Evolutionary conservation across 1,284 basidiomycete species (phyloP).

Genomic region (Microbotryum lychnidis-dioicae): DNA sequence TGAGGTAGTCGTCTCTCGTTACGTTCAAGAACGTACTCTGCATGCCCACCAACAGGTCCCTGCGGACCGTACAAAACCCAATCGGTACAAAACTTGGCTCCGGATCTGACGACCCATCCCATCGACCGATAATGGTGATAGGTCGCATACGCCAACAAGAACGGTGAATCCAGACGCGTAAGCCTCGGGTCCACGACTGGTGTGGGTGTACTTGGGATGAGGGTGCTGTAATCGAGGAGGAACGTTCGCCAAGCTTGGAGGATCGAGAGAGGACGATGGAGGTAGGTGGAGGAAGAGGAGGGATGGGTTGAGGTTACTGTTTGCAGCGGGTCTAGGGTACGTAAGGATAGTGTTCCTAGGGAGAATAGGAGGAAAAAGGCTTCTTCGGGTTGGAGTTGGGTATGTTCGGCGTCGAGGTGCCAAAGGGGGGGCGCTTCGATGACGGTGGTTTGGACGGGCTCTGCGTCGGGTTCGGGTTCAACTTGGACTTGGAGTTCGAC

Average conservation of each 20-base stretch:
- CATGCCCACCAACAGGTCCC: slow-evolving; percentile 90
- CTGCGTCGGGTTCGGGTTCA: slow-evolving; percentile 27
- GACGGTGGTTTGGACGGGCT: slow-evolving; percentile 43
- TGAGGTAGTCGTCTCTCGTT: too few species aligned
- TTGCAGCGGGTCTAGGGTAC: neutral
- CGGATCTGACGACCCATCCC: slow-evolving; percentile 95
- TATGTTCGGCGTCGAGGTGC: slow-evolving; percentile 63
- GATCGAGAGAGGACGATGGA: slow-evolving; percentile 19
- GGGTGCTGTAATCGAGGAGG: slow-evolving; percentile 9
- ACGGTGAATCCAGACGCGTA: slow-evolving; percentile 48
- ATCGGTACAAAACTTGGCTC: slow-evolving; percentile 96
- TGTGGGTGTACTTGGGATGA: slow-evolving; percentile 45
- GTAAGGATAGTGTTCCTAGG: slow-evolving; percentile 23
- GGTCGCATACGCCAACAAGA: slow-evolving; percentile 78
- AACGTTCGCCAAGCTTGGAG: slow-evolving; percentile 16
- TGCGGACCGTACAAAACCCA: slow-evolving; percentile 71
- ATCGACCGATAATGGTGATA: slow-evolving; percentile 95
- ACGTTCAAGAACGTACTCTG: slow-evolving; percentile 58
- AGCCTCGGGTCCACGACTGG: slow-evolving; percentile 42
- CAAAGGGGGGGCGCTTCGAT: slow-evolving; percentile 18
- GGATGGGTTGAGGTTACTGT: neutral
- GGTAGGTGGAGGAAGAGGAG: slow-evolving; percentile 15
- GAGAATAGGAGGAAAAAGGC: slow-evolving; percentile 67
- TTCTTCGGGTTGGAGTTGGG: slow-evolving; percentile 84
- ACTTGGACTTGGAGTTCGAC: neutral